phyloP scores from a whole-genome alignment of 2,329 filamentous ascomycete genomes.

The Botrytis elliptica region DNA sequence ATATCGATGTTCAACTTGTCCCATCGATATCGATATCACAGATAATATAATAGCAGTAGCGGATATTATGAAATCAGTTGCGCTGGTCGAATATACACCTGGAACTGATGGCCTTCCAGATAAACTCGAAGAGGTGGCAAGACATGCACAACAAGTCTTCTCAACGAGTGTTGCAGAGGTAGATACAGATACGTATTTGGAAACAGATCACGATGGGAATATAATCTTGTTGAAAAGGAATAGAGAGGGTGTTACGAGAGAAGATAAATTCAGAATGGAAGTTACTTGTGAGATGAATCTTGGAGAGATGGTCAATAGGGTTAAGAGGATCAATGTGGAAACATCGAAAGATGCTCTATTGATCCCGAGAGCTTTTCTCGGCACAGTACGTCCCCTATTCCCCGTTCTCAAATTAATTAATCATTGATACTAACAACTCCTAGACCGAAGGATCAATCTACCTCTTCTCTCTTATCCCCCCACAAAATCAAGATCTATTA shows the following conservation, averaged over 20 bases:
- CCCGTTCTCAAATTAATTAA: not conserved
- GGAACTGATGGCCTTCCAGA: conserved; percentile 57
- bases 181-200: conserved; percentile 72
- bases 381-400: conserved; percentile 62
- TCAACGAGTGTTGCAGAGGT: conserved; percentile 74
- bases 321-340: conserved; percentile 70
- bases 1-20: conserved; percentile 80
- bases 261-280: conserved; percentile 69
- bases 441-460: conserved; percentile 90
- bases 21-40: conserved; percentile 74
- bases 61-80: conserved; percentile 91
- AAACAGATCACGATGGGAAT: conserved; percentile 86
- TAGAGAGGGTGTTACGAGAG: conserved; percentile 65
- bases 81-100: conserved; percentile 69
- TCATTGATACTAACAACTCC: not conserved
- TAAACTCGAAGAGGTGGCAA: conserved; percentile 68
- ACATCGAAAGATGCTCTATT: conserved; percentile 65
- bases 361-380: conserved; percentile 80
- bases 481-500: conserved; percentile 72
- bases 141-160: conserved; percentile 82
- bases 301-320: conserved; percentile 91
- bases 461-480: conserved; percentile 77
- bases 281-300: conserved; percentile 79
- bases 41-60: conserved; percentile 77
- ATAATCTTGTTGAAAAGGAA: conserved; percentile 78